Percentiles rank a stretch among this genome's conserved stretches.
Evolutionary conservation across 179 eudicot species (phyloP).

Genomic region (Monotropa hypopitys): DNA sequence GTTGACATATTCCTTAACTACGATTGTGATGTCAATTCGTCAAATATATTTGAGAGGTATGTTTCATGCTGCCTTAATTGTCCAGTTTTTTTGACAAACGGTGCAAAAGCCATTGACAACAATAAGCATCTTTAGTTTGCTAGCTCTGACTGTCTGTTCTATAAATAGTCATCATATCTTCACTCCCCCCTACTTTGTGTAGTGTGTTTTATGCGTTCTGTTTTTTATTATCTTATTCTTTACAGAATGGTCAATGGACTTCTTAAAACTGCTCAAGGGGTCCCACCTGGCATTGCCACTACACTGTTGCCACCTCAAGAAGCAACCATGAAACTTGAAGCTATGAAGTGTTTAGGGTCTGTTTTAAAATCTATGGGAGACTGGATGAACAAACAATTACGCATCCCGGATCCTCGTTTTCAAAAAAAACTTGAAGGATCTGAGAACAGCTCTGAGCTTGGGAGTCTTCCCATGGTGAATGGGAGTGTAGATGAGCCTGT

Average conservation of each 20-base stretch:
- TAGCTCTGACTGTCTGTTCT: not conserved
- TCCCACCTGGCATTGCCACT: slow-evolving; percentile 75
- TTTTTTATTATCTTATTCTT: slow-evolving; percentile 10
- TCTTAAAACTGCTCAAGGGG: slow-evolving; percentile 98
- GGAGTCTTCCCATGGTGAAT: slow-evolving; percentile 41
- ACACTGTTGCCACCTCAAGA: slow-evolving; percentile 89
- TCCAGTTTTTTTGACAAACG: not conserved
- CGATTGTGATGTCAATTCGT: slow-evolving; percentile 96
- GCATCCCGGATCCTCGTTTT: slow-evolving; percentile 77
- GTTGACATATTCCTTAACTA: slow-evolving; percentile 94
- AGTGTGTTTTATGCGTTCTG: not conserved
- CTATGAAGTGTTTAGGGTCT: slow-evolving; percentile 88
- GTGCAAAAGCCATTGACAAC: not conserved
- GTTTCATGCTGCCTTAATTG: slow-evolving; percentile 4
- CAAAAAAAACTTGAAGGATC: slow-evolving; percentile 37
- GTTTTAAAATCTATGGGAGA: slow-evolving; percentile 90
- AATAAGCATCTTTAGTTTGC: not conserved
- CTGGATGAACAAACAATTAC: slow-evolving; percentile 88
- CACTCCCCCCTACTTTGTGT: not conserved
- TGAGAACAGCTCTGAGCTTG: slow-evolving; percentile 43
- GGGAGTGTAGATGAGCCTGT: slow-evolving; percentile 64
- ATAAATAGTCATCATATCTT: not conserved
- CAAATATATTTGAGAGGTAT: slow-evolving; percentile 98
- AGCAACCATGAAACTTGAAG: slow-evolving; percentile 71
- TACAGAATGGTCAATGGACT: slow-evolving; percentile 98